Conservation (phyloP, 768 basidiomycete species). For the Calvatia gigantea region DNA sequence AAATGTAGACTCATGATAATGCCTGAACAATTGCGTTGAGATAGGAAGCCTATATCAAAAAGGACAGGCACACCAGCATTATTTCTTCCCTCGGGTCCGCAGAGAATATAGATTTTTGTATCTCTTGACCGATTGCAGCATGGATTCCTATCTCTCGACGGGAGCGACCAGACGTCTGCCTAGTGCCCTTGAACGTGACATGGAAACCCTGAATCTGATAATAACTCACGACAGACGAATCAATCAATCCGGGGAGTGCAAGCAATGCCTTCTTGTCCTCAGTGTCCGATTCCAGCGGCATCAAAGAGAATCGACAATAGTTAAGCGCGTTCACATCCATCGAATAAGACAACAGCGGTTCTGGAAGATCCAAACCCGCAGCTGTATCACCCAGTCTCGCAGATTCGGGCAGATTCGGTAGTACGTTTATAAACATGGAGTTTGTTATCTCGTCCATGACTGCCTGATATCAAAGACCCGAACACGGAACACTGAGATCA, state of each 20-base stretch:
- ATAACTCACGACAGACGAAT: conserved; percentile 70
- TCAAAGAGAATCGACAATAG: conserved; percentile 85
- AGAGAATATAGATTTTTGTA: conserved; percentile 30
- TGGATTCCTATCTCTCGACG: conserved; percentile 67
- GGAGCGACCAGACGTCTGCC: conserved; percentile 88
- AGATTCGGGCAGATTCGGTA: conserved; percentile 37
- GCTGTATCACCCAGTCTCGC: conserved; percentile 56
- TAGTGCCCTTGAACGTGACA: conserved; percentile 25
- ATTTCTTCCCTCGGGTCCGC: conserved; percentile 48
- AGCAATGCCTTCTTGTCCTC: conserved; percentile 45
- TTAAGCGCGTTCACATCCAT: conserved; percentile 93
- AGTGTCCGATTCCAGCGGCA: conserved; percentile 22
- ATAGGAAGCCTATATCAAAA: background rate
- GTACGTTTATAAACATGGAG: conserved; percentile 69
- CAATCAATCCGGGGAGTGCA: conserved; percentile 84
- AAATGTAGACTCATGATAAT: conserved; percentile 90
- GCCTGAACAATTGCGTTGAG: conserved; percentile 38
- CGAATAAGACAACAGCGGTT: conserved; percentile 56
- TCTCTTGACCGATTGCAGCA: conserved; percentile 74
- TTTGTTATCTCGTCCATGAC: conserved; percentile 86
- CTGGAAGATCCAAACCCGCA: conserved; percentile 41
- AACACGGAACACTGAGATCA: background rate
- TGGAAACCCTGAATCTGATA: background rate
- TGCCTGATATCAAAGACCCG: conserved; percentile 26
- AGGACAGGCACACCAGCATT: conserved; percentile 45